phyloP scores from a whole-genome alignment of 139 green algal species.

The Coelastrella sp. region DNA sequence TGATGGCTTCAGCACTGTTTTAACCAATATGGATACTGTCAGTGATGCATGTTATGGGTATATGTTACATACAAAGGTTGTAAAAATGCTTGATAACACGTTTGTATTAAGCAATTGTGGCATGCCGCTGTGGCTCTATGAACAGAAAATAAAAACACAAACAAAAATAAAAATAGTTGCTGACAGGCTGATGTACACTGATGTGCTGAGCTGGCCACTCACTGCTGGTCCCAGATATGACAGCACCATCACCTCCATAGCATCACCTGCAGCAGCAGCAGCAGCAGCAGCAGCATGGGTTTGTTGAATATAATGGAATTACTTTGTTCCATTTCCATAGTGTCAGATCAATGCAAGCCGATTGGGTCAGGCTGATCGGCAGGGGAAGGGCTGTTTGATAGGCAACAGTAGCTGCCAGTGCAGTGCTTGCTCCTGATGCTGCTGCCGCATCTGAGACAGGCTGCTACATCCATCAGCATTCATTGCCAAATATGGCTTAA shows the following conservation, averaged over 20 bases:
- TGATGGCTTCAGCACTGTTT: no score
- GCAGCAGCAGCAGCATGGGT: background rate
- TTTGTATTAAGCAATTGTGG: background rate
- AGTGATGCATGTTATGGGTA: no score
- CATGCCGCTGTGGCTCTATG: background rate
- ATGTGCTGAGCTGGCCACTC: background rate
- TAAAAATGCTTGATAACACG: no score
- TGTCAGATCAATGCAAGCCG: background rate
- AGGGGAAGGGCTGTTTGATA: background rate
- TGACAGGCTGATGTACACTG: background rate
- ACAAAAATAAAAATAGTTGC: background rate
- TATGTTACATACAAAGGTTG: no score
- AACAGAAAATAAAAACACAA: background rate
- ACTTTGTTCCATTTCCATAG: background rate
- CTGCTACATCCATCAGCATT: no score
- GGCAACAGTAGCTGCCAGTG: background rate
- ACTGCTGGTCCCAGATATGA: slow-evolving; percentile 80
- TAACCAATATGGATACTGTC: no score
- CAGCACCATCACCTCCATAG: slow-evolving; percentile 87
- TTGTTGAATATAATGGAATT: background rate
- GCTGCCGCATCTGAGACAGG: background rate
- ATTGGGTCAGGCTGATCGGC: background rate
- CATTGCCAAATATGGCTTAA: background rate
- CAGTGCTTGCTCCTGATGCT: background rate
- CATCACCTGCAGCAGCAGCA: slow-evolving; percentile 62